Evolutionary conservation across 2,329 filamentous ascomycete genomes (phyloP).

Genomic region (Cercospora janseana): DNA sequence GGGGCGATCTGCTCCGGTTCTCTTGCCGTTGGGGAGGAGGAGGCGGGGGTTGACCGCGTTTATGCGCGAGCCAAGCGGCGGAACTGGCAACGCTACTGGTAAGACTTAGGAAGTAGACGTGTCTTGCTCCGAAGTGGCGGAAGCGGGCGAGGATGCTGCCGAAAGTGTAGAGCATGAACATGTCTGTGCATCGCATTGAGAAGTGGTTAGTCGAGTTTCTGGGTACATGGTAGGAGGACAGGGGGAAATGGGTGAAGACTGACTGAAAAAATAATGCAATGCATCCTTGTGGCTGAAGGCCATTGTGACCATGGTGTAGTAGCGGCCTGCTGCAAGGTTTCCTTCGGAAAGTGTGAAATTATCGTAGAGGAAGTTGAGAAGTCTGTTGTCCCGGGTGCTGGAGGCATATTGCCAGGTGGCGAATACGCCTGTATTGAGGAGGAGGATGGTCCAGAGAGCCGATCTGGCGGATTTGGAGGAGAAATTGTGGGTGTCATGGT

Average conservation of each 20-base stretch:
- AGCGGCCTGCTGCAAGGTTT: slow-evolving; percentile 35
- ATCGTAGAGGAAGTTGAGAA: slow-evolving; percentile 23
- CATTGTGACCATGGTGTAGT: slow-evolving; percentile 42
- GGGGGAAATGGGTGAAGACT: neutral
- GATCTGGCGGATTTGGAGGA: slow-evolving; percentile 10
- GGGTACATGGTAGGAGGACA: slow-evolving; percentile 11
- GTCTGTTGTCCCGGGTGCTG: slow-evolving; percentile 22
- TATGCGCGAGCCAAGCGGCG: slow-evolving; percentile 27
- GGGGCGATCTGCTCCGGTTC: neutral
- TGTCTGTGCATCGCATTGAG: too few species aligned
- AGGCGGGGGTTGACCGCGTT: neutral
- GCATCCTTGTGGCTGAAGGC: slow-evolving; percentile 42
- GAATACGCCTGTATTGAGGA: slow-evolving; percentile 44
- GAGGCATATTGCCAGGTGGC: slow-evolving; percentile 38
- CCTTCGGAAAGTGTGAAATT: slow-evolving; percentile 38
- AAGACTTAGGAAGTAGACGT: slow-evolving; percentile 28
- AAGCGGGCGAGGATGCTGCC: slow-evolving; percentile 36
- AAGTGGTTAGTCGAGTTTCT: slow-evolving; percentile 25
- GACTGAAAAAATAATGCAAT: slow-evolving; percentile 41
- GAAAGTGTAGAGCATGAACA: slow-evolving; percentile 43
- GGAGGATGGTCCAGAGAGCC: slow-evolving; percentile 41
- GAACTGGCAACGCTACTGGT: slow-evolving; percentile 32
- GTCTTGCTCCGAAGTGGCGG: slow-evolving; percentile 32
- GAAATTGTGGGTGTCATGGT: neutral
- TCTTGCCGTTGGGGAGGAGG: too few species aligned